A percentile compares a stretch with the other conserved stretches of the same genome.
Evolutionary conservation across 768 basidiomycete species (phyloP).

Genomic region (Galerina marginata): DNA sequence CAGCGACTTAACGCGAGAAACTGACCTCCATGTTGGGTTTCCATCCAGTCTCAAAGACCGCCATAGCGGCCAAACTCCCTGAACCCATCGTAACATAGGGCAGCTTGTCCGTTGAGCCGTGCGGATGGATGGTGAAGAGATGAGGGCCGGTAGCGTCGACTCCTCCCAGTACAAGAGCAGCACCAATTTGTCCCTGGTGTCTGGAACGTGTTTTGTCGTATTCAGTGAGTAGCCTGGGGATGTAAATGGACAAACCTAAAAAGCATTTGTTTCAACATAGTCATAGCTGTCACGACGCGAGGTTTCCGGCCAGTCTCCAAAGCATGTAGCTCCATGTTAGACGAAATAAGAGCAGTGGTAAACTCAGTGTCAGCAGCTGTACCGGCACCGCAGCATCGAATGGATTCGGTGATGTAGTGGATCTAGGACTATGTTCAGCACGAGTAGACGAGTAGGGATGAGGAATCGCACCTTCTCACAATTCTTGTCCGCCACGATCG

Average conservation of each 20-base stretch:
- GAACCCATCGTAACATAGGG: slow-evolving; percentile 99
- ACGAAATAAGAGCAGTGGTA: slow-evolving; percentile 92
- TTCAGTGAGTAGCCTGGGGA: not conserved
- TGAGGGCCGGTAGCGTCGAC: slow-evolving; percentile 95
- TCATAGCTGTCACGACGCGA: slow-evolving; percentile 97
- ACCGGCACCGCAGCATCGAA: slow-evolving; percentile 97
- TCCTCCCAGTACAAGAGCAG: slow-evolving; percentile 94
- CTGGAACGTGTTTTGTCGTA: slow-evolving; percentile 41
- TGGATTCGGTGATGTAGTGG: slow-evolving; percentile 94
- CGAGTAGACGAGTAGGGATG: not conserved
- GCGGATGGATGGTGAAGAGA: slow-evolving; percentile 94
- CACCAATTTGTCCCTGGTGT: slow-evolving; percentile 93
- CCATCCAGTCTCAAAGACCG: slow-evolving; percentile 93
- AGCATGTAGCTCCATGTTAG: slow-evolving; percentile 93
- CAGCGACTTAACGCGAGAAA: slow-evolving; percentile 9
- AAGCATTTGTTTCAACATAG: slow-evolving; percentile 96
- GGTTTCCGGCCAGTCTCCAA: slow-evolving; percentile 92
- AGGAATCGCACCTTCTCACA: slow-evolving; percentile 86
- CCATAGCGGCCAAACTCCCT: slow-evolving; percentile 96
- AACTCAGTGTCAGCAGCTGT: slow-evolving; percentile 99
- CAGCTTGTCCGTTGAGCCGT: slow-evolving; percentile 97
- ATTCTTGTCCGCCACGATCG: slow-evolving; percentile 98
- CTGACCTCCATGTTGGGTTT: slow-evolving; percentile 78
- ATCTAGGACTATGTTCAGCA: slow-evolving; percentile 59
- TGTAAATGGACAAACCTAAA: slow-evolving; percentile 62